A percentile compares a stretch with the other conserved stretches of the same genome.
phyloP scores from a whole-genome alignment of 805 yeast genomes.

The Wickerhamomyces ciferrii region DNA sequence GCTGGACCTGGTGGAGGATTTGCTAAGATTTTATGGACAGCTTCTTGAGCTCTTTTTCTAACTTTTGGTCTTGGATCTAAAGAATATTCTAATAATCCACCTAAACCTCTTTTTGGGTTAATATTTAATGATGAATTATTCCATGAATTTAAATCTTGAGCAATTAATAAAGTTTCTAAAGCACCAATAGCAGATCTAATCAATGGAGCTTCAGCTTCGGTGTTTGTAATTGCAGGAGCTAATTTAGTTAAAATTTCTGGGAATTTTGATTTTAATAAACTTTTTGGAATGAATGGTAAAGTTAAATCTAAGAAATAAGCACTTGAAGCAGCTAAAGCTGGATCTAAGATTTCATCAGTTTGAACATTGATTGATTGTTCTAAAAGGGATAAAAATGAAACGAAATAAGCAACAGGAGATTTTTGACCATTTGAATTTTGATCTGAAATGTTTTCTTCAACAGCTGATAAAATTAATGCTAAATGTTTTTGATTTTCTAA shows the following conservation, averaged over 20 bases:
- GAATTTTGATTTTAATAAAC: slow-evolving; percentile 68
- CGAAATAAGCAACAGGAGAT: slow-evolving; percentile 77
- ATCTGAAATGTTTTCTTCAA: slow-evolving; percentile 74
- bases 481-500: slow-evolving; percentile 81
- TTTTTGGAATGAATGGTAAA: slow-evolving; percentile 66
- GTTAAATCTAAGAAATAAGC: slow-evolving; percentile 79
- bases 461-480: slow-evolving; percentile 79
- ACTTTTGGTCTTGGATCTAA: slow-evolving; percentile 92
- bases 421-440: slow-evolving; percentile 34
- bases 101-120: slow-evolving; percentile 74
- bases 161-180: slow-evolving; percentile 69
- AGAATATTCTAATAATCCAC: slow-evolving; percentile 71
- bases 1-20: slow-evolving; percentile 74
- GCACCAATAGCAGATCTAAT: slow-evolving; percentile 82
- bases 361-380: slow-evolving; percentile 59
- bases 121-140: slow-evolving; percentile 40
- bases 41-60: slow-evolving; percentile 90
- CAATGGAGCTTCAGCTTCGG: slow-evolving; percentile 72
- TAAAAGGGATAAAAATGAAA: slow-evolving; percentile 75
- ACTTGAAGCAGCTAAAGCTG: slow-evolving; percentile 64
- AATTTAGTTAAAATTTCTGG: slow-evolving; percentile 71
- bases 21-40: slow-evolving; percentile 58
- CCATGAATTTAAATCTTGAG: slow-evolving; percentile 85
- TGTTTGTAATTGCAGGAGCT: slow-evolving; percentile 72
- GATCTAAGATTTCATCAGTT: slow-evolving; percentile 48